Base-by-base conservation (phyloP, 208 protist species). In the Acanthamoeba castellanii region DNA sequence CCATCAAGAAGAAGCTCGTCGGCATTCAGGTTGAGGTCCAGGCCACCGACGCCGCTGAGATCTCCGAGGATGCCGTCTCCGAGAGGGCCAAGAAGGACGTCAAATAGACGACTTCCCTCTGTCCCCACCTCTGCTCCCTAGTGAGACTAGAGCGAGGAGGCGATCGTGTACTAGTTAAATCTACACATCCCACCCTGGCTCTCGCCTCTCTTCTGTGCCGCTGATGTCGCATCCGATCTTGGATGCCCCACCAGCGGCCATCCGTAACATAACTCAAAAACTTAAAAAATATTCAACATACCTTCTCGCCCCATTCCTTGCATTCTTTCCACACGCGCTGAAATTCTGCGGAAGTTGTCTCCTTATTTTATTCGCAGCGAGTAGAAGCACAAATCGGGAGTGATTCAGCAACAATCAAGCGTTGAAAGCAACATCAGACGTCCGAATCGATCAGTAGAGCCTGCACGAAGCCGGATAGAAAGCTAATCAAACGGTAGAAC, bases 21-120 rank as follows among this genome's bases (percentile, higher is more conserved):
- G 95, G 96, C 70, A 95, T 97, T 61, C 96, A 96, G 57, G 96
- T 98, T 94, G 98, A 98, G 70, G 97, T 98, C 96, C 97, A 99
- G 87, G 95, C 97, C 25, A 98, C 96, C 55, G 96, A 96, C 57
- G 37, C 64, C 57, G 94, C 94, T 37, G 96, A 97, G 94, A 90
- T 97, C 72, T 95, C 95, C 47, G 95, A 93, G 88, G 78, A 96
- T 16, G 72, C 27, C 27, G 92, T 97, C 92, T 30, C 95, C 59
- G 70, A 94, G 52, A 95, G 94, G 78, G 98, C 76, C 98, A 98
- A 52, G 47, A 81, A 81, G 72, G 72, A 66, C 59, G 59, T 66
- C 59, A 66, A 66, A 66, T 66, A 66, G 59, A 66, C 59, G 59
- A n/a, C 25, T 30, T 66, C 1, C 55, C 55, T 61, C 37, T 42